Evolutionary conservation across 768 basidiomycete species (phyloP).

Genomic region (Hygrocybe punicea): DNA sequence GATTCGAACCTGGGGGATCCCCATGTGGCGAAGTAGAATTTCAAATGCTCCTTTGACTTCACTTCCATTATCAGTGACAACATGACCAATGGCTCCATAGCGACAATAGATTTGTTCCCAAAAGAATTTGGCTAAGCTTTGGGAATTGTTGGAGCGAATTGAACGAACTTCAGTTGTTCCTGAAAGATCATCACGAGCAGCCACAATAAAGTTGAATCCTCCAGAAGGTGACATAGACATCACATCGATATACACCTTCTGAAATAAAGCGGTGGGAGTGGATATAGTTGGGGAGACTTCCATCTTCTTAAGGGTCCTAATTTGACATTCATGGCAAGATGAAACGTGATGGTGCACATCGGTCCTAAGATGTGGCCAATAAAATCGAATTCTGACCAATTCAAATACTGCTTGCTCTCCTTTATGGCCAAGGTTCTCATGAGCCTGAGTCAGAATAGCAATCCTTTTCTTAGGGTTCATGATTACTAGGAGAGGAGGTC

Average conservation of each 20-base stretch:
- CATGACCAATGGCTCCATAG: no score
- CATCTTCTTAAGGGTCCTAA: no score
- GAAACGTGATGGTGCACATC: conserved; percentile 22
- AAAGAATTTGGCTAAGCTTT: conserved; percentile 26
- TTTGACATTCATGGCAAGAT: no score
- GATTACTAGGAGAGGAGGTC: conserved; percentile 10
- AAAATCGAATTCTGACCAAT: conserved; percentile 18
- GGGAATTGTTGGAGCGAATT: conserved; percentile 11
- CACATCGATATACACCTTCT: conserved; percentile 25
- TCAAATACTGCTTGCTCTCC: conserved; percentile 18
- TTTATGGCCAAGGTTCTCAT: conserved; percentile 25
- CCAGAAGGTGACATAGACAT: conserved; percentile 26
- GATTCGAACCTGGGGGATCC: no score
- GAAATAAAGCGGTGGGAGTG: conserved; percentile 18
- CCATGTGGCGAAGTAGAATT: no score
- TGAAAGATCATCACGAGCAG: conserved; percentile 35
- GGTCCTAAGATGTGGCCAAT: conserved; percentile 23
- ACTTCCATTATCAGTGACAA: no score
- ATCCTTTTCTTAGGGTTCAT: no score
- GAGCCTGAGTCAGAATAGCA: conserved; percentile 16
- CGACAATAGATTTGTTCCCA: no score
- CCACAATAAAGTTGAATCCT: conserved; percentile 15
- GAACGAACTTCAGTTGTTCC: conserved; percentile 27
- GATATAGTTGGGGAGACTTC: no score
- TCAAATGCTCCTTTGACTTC: no score